A percentile compares a stretch with the other conserved stretches of the same genome.
These are phyloP conservation scores for Porodaedalea pini DNA, from an alignment of 1,284 basidiomycete genomes.

Conservation along the genomic window DNA sequence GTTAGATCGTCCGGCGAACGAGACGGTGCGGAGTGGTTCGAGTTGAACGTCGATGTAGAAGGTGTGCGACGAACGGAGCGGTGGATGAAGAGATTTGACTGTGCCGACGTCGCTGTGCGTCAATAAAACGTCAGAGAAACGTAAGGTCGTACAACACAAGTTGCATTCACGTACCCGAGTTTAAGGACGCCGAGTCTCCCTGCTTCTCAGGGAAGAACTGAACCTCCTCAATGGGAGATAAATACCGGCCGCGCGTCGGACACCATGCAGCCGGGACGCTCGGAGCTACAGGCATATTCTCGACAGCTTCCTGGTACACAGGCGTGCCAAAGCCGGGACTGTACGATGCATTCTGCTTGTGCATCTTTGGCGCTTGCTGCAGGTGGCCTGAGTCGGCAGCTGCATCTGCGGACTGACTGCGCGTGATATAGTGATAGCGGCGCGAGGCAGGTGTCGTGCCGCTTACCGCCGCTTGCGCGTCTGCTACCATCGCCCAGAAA, in stretches of 20 bases:
- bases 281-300: neutral
- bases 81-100: constrained; percentile 21
- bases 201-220: constrained; percentile 15
- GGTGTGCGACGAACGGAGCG: constrained; percentile 19
- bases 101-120: constrained; percentile 10
- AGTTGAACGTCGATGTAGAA: constrained; percentile 19
- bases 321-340: neutral
- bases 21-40: constrained; percentile 10
- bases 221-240: constrained; percentile 20
- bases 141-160: neutral
- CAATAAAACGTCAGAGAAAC: constrained; percentile 1
- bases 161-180: constrained; percentile 14
- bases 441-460: neutral
- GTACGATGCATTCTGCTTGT: constrained; percentile 11
- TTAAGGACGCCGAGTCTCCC: constrained; percentile 16
- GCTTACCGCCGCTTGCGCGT: neutral
- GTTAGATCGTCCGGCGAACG: constrained; percentile 10
- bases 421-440: constrained; percentile 20
- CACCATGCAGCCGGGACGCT: neutral
- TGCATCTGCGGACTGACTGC: constrained; percentile 18
- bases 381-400: neutral
- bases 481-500: constrained; percentile 9
- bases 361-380: constrained; percentile 7
- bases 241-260: neutral
- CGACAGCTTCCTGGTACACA: neutral